phyloP scores from a whole-genome alignment of 805 yeast genomes.

The Blastobotrys muscicola region DNA sequence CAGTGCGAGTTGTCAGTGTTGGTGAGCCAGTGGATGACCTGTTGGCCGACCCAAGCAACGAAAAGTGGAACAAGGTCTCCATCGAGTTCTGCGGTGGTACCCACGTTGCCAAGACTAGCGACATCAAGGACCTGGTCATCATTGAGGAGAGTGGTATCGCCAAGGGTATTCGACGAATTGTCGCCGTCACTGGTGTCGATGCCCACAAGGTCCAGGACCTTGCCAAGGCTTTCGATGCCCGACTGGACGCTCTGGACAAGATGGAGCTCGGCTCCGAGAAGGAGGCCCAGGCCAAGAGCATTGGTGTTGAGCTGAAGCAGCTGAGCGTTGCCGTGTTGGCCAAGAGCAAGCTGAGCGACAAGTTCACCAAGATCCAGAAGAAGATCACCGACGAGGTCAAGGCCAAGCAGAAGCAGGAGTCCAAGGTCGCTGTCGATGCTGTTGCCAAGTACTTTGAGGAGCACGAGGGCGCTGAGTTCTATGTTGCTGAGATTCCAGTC shows the following conservation, averaged over 20 bases:
- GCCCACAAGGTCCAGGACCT: conserved; percentile 85
- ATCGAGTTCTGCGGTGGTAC: conserved; percentile 99
- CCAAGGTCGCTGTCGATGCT: conserved; percentile 68
- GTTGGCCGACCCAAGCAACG: conserved; percentile 56
- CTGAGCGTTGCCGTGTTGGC: conserved; percentile 71
- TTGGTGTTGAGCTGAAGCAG: conserved; percentile 77
- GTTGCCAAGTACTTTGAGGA: conserved; percentile 62
- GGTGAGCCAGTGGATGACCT: conserved; percentile 85
- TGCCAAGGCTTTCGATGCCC: conserved; percentile 60
- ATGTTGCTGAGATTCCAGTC: conserved; percentile 61
- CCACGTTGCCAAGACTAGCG: conserved; percentile 86
- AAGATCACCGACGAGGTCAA: conserved; percentile 80
- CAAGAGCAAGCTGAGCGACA: conserved; percentile 65
- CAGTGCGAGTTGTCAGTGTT: conserved; percentile 94
- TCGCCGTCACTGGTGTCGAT: conserved; percentile 88
- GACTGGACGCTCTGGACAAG: conserved; percentile 48
- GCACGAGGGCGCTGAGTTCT: conserved; percentile 42
- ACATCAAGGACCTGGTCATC: conserved; percentile 81
- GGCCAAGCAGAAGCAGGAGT: conserved; percentile 78
- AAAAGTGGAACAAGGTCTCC: conserved; percentile 69
- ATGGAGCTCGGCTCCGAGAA: conserved; percentile 67
- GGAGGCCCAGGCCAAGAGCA: conserved; percentile 73
- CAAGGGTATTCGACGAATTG: conserved; percentile 96
- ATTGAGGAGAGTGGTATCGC: conserved; percentile 97
- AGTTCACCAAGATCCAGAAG: conserved; percentile 74